Conservation (phyloP, 495 filamentous ascomycete genomes). For the Penicillium ucsense region DNA sequence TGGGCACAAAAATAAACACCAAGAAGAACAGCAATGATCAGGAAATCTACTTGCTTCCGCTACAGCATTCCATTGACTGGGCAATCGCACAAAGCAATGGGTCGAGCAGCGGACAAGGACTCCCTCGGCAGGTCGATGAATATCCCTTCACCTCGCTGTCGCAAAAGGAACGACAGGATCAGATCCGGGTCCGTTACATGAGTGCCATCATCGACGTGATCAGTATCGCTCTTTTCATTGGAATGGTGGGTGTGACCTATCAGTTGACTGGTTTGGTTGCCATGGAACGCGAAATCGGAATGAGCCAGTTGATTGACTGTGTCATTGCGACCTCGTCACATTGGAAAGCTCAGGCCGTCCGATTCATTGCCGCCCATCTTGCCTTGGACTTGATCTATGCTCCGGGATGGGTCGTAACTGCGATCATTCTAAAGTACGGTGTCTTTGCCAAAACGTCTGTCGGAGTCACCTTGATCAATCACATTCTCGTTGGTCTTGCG, state of each 20-base stretch:
- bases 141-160: slow-evolving; percentile 66
- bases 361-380: slow-evolving; percentile 57
- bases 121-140: slow-evolving; percentile 37
- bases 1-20: slow-evolving; percentile 52
- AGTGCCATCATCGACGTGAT: slow-evolving; percentile 55
- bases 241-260: slow-evolving; percentile 61
- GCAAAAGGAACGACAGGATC: slow-evolving; percentile 47
- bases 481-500: slow-evolving; percentile 53
- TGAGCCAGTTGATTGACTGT: slow-evolving; percentile 70
- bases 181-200: slow-evolving; percentile 59
- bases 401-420: slow-evolving; percentile 61
- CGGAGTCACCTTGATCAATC: slow-evolving; percentile 51
- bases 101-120: slow-evolving; percentile 21
- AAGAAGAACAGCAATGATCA: slow-evolving; percentile 51
- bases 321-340: slow-evolving; percentile 61
- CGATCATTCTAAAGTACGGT: slow-evolving; percentile 46
- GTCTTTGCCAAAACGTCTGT: slow-evolving; percentile 53
- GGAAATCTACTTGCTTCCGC: slow-evolving; percentile 64
- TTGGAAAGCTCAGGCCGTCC: slow-evolving; percentile 60
- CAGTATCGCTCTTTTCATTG: slow-evolving; percentile 57
- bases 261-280: slow-evolving; percentile 71
- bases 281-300: slow-evolving; percentile 66
- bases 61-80: slow-evolving; percentile 67
- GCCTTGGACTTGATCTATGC: slow-evolving; percentile 60
- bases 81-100: slow-evolving; percentile 45